Base-by-base conservation (phyloP, 176 grass and related monocot species). In the Oropetium thomaeum region DNA sequence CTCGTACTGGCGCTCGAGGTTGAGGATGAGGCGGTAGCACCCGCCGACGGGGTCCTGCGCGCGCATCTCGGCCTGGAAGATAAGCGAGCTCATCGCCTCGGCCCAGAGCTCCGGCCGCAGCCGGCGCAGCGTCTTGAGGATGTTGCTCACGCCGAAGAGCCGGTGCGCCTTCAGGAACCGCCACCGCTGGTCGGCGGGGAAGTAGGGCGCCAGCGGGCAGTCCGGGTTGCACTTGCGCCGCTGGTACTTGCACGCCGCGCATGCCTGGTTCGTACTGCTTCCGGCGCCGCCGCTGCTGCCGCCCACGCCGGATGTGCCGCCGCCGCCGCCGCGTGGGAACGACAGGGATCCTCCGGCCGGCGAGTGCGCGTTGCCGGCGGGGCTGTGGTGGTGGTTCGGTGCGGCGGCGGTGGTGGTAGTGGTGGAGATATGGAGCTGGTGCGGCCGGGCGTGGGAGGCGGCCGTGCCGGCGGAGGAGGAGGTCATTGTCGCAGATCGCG, bases 211-310 rank as follows among this genome's bases (percentile, higher is more conserved):
- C 8, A 93, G 84, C 11, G 30, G 66, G 81, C 87, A 93, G 81
- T 87, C 70, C 10, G 52, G 38, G 34, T 44, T 90, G 78, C 91
- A 93, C 84, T 73, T 87, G 64, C 87, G 81, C 42, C 91, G 68
- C 60, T 90, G 91, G 78, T 87, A 87, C 51, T 82, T 90, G 84
- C 91, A 93, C 48, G 84, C 78, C 12, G 91, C 91, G 84, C 91
- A 93, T 17, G 87, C 91, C 67, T 82, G 58, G 80, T 53, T 87
- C 42, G 26, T 14, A 5, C 38, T 62, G 19, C 48, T 40, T 41
- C 30, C 10, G 1, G 6, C 12, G 10, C 70, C 10, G 9, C 31
- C 11, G 39, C 30, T 4, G 5, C n/a, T 20, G 62, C 41, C 14
- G 26, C 34, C 14, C n/a, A n/a, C n/a, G n/a, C n/a, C n/a, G n/a